Evolutionary conservation across 352 stramenopile genomes (phyloP).

Genomic region (Pythium plurisporium): DNA sequence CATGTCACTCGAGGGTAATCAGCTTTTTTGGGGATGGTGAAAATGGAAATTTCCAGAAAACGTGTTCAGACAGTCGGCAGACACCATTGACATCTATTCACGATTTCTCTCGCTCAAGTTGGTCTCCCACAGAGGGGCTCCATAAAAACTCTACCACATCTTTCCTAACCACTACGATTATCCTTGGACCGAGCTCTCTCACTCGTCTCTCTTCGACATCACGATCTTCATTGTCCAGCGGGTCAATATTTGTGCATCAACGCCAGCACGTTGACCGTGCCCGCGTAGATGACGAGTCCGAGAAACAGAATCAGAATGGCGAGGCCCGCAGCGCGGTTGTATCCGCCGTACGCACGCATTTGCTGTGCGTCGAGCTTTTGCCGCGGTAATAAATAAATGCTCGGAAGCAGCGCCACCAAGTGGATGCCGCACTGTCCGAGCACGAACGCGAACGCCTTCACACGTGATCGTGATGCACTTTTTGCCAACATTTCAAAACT

Average conservation of each 20-base stretch:
- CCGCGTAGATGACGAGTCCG: constrained; percentile 15
- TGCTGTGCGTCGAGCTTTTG: constrained; percentile 31
- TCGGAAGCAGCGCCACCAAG: constrained; percentile 22
- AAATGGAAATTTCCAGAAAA: too few species aligned
- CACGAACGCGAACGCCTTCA: constrained; percentile 17
- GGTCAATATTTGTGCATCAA: constrained; percentile 26
- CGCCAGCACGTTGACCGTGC: constrained; percentile 22
- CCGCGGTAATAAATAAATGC: constrained; percentile 31
- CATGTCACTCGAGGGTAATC: too few species aligned
- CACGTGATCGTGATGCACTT: constrained; percentile 10
- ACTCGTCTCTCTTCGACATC: too few species aligned
- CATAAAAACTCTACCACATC: neutral
- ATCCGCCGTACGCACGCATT: constrained; percentile 27
- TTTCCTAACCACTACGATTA: constrained; percentile 1
- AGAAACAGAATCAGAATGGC: constrained; percentile 23
- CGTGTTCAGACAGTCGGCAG: too few species aligned
- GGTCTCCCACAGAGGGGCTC: too few species aligned
- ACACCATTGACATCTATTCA: too few species aligned
- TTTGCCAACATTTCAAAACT: constrained; percentile 11
- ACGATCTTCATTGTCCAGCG: too few species aligned
- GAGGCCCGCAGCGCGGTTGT: constrained; percentile 19
- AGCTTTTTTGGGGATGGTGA: too few species aligned
- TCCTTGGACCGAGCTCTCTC: too few species aligned
- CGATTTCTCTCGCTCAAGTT: too few species aligned
- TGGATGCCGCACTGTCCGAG: constrained; percentile 23